phyloP scores from a whole-genome alignment of 306 rosid species.

The Gleditsia sinensis region DNA sequence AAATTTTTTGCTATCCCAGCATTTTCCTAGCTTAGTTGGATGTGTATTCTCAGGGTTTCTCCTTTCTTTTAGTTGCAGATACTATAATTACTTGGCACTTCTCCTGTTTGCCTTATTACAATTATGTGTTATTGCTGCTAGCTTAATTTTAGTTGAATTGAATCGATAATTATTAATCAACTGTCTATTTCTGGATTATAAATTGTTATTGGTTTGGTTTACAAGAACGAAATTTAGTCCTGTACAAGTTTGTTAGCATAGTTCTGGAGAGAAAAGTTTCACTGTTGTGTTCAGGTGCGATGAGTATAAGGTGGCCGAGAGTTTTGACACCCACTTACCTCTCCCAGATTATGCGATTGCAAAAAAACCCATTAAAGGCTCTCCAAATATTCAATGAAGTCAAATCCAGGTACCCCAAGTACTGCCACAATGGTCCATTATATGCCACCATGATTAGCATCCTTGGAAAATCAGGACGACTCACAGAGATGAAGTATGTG shows the following conservation, averaged over 20 bases:
- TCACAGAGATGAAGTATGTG: slow-evolving; percentile 48
- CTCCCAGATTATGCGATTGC: slow-evolving; percentile 49
- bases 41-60: background rate
- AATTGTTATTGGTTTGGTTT: background rate
- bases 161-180: background rate
- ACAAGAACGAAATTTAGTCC: background rate
- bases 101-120: background rate
- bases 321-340: slow-evolving; percentile 52
- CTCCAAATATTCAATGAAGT: slow-evolving; percentile 49
- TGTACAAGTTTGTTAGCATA: background rate
- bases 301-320: slow-evolving; percentile 61
- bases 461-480: slow-evolving; percentile 46
- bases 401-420: slow-evolving; percentile 47
- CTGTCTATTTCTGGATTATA: background rate
- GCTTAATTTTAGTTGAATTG: background rate
- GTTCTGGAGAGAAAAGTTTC: slow-evolving; percentile 2
- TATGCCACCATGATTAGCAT: slow-evolving; percentile 58
- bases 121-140: background rate
- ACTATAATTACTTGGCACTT: background rate
- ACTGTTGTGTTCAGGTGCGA: slow-evolving; percentile 17
- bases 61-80: background rate
- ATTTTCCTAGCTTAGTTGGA: background rate
- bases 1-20: background rate
- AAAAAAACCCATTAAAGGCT: slow-evolving; percentile 55
- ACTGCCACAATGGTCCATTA: slow-evolving; percentile 54